phyloP scores from a whole-genome alignment of 768 basidiomycete species.

The Pulveroboletus sp. region DNA sequence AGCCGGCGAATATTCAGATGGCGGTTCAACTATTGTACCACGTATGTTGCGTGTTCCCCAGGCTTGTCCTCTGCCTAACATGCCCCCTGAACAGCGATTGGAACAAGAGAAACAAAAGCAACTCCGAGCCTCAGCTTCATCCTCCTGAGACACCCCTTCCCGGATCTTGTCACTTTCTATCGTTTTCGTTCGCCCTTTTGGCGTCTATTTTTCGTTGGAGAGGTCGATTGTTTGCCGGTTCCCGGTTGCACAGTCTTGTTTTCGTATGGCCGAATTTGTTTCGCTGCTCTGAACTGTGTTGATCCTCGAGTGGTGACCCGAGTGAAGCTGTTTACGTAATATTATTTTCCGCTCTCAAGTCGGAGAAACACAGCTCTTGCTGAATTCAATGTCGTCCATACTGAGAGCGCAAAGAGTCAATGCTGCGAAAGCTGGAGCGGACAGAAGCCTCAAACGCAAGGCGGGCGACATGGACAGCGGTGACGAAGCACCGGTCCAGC shows the following conservation, averaged over 20 bases:
- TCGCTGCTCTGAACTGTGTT: background rate
- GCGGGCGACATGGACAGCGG: slow-evolving; percentile 59
- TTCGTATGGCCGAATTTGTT: background rate
- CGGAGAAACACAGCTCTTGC: background rate
- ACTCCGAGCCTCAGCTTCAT: slow-evolving; percentile 35
- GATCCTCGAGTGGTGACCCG: no score
- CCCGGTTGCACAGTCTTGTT: slow-evolving; percentile 12
- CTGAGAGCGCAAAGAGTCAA: slow-evolving; percentile 59
- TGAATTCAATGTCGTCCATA: slow-evolving; percentile 52
- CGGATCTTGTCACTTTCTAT: background rate
- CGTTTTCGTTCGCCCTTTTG: background rate
- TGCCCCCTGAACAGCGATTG: slow-evolving; percentile 50
- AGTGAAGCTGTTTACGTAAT: slow-evolving; percentile 22
- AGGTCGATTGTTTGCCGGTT: slow-evolving; percentile 1
- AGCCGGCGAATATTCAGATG: slow-evolving; percentile 91
- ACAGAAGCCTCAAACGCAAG: slow-evolving; percentile 56
- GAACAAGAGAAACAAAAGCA: slow-evolving; percentile 92
- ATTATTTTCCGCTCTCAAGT: background rate
- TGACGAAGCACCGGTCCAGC: slow-evolving; percentile 34
- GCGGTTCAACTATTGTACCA: slow-evolving; percentile 89
- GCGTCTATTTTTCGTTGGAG: background rate
- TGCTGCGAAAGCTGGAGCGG: slow-evolving; percentile 42
- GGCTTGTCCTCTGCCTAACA: slow-evolving; percentile 3
- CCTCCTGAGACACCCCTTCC: slow-evolving; percentile 19
- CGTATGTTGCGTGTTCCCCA: slow-evolving; percentile 40